These are phyloP conservation scores for Tardiomyces depauwii DNA, from an alignment of 1,139 yeast genomes.

Conservation along the genomic window DNA sequence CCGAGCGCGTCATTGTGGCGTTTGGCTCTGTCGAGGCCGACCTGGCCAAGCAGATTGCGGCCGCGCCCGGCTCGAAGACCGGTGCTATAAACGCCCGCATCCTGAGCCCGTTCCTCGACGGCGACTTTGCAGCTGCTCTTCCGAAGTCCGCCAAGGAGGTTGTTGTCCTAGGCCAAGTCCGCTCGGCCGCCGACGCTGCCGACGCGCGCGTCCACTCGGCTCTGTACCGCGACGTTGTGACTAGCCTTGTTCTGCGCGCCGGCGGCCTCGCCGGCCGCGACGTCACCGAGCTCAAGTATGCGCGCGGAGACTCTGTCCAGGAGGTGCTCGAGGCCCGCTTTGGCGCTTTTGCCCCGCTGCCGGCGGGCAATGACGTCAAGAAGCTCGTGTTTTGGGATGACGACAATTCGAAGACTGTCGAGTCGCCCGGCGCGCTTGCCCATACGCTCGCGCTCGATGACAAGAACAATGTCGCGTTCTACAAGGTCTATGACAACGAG, in stretches of 20 bases:
- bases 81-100: conserved; percentile 69
- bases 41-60: conserved; percentile 30
- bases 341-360: conserved; percentile 21
- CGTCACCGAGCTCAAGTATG: conserved; percentile 23
- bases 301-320: conserved; percentile 12
- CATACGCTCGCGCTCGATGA: conserved; percentile 62
- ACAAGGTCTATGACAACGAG: conserved; percentile 59
- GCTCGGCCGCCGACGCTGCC: conserved; percentile 28
- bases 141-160: conserved; percentile 50
- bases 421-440: conserved; percentile 32
- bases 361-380: not conserved
- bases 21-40: conserved; percentile 60
- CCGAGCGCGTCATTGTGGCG: conserved; percentile 64
- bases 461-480: conserved; percentile 39
- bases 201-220: conserved; percentile 18
- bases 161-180: conserved; percentile 50
- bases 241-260: conserved; percentile 43
- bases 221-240: conserved; percentile 58
- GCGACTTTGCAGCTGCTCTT: conserved; percentile 39
- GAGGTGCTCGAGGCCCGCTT: conserved; percentile 24
- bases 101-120: conserved; percentile 52
- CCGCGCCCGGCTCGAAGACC: conserved; percentile 26
- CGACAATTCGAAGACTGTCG: not conserved
- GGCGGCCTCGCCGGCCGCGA: conserved; percentile 10
- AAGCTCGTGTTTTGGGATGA: not conserved